phyloP scores from a whole-genome alignment of 176 grass and related monocot species.

The Rhynchospora tenuis region DNA sequence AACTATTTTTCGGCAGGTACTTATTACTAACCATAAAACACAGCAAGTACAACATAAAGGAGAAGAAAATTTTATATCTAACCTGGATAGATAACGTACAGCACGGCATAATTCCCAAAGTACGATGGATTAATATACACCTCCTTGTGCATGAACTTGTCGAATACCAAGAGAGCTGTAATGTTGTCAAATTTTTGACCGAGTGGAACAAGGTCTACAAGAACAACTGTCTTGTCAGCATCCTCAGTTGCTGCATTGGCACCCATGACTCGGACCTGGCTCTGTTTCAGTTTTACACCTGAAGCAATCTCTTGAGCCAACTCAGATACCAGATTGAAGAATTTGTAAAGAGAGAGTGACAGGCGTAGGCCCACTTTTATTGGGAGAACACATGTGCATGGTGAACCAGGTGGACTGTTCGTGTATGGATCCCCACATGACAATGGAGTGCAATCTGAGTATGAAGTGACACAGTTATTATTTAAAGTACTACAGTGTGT shows the following conservation, averaged over 20 bases:
- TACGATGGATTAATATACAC: conserved; percentile 53
- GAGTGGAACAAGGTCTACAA: conserved; percentile 77
- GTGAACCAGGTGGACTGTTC: conserved; percentile 67
- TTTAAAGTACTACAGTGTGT: background rate
- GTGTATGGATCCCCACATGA: conserved; percentile 66
- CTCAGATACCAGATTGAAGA: conserved; percentile 76
- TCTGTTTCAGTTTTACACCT: conserved; percentile 72
- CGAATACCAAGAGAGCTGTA: conserved; percentile 49
- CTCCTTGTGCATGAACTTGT: conserved; percentile 84
- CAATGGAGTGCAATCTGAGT: conserved; percentile 60
- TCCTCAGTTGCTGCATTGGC: conserved; percentile 76
- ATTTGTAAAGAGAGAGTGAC: conserved; percentile 63
- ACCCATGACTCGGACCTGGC: conserved; percentile 93
- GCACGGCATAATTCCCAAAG: conserved; percentile 66
- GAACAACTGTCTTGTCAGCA: conserved; percentile 67
- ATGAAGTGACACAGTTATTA: background rate
- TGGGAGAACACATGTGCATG: conserved; percentile 71
- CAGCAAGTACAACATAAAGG: conserved; percentile 10
- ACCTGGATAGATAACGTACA: conserved; percentile 87
- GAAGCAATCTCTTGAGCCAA: conserved; percentile 79
- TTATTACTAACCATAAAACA: background rate
- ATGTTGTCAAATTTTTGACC: conserved; percentile 50
- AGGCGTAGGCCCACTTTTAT: conserved; percentile 84
- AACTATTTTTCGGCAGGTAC: background rate
- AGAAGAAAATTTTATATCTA: conserved; percentile 5